Evolutionary conservation across 441 rosid species (phyloP), one percentile per base, ranked within the genome.

Genomic region (Biscutella auriculata): DNA sequence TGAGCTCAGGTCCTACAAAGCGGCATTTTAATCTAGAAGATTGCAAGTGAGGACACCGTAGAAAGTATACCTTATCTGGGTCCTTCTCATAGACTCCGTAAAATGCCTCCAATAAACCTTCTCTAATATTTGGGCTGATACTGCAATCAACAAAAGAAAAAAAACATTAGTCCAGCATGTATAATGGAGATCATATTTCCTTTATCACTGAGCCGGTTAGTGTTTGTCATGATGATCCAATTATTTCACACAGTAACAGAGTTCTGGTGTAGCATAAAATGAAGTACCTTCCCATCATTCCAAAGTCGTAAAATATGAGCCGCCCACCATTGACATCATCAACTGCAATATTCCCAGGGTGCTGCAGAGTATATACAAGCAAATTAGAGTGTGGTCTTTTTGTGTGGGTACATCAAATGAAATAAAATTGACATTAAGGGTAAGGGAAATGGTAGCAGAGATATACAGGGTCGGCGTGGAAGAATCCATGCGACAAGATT

Each of bases 251-350:
- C 26, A n/a, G 33, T 51, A 51, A 29, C 25, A 28, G 10, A 39
- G 19, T 34, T 5, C 4, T 68, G 32, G 28, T 1, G 8, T 32
- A 43, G 48, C 40, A 33, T 15, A 13, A 23, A 28, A 45, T 55
- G 72, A 57, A 62, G 36, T 79, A 93, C 97, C 99, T 89, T 72
- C 99, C 99, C 99, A 93, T 93, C 99, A 93, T 93, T 58, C 99
- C 99, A 62, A 93, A 93, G 75, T 93, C 99, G 62, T 93, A 93
- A 76, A 89, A 87, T 68, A 93, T 93, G 65, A 93, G 77, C 64
- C 99, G 77, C 60, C 99, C 97, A 6, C 99, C 99, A 63, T 87
- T 88, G 57, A 93, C 91, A 78, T 93, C 99, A 77, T 93, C 99
- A 59, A 89, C 91, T 1, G 97, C 99, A 74, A 93, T 87, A 75